These are phyloP conservation scores for Alternaria sp. DNA, from an alignment of 2,329 filamentous ascomycete species.

Conservation along the genomic window DNA sequence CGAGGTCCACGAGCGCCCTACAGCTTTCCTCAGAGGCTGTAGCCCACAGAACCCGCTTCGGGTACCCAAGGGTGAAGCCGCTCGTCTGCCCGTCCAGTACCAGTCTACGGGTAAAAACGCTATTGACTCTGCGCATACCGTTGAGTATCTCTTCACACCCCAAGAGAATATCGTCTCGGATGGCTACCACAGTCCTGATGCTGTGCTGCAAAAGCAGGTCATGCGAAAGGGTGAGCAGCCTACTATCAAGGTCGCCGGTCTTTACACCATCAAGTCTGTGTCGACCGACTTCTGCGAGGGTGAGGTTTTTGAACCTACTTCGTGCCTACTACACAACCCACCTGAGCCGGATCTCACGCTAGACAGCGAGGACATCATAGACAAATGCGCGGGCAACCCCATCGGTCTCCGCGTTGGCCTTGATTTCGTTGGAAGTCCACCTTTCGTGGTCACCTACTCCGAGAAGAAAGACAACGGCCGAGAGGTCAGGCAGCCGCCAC, in stretches of 20 bases:
- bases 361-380: constrained; percentile 79
- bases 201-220: constrained; percentile 63
- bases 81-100: constrained; percentile 74
- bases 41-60: constrained; percentile 81
- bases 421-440: constrained; percentile 89
- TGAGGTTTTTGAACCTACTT: constrained; percentile 89
- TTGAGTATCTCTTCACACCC: constrained; percentile 84
- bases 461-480: constrained; percentile 65
- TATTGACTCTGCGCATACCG: constrained; percentile 69
- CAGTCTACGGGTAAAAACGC: constrained; percentile 65
- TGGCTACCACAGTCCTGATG: constrained; percentile 68
- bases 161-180: constrained; percentile 71
- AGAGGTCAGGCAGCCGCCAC: constrained; percentile 59
- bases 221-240: constrained; percentile 71
- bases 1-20: constrained; percentile 84
- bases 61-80: constrained; percentile 75
- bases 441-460: constrained; percentile 83
- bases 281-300: constrained; percentile 82
- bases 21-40: constrained; percentile 73
- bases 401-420: constrained; percentile 88
- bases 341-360: constrained; percentile 81
- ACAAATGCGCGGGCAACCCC: constrained; percentile 93
- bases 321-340: constrained; percentile 91
- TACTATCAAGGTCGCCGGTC: constrained; percentile 74
- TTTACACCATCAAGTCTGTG: constrained; percentile 84